Percentiles rank a stretch among this genome's conserved stretches.
phyloP scores from a whole-genome alignment of 331 rosid species.

The Saraca asoca region DNA sequence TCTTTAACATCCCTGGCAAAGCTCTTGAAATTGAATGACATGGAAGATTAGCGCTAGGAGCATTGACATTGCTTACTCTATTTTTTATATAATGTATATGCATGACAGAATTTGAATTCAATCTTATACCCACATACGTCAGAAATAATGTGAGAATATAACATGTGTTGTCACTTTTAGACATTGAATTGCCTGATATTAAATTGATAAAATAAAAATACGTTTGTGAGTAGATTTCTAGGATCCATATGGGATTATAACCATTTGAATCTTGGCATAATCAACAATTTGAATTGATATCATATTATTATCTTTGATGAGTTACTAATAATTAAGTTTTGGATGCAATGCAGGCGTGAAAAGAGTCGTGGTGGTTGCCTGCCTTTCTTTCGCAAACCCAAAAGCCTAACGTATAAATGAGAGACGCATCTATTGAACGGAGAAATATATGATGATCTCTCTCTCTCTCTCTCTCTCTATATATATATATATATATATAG shows the following conservation, averaged over 20 bases:
- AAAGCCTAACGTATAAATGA: slow-evolving; percentile 38
- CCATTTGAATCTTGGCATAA: too few relatives aligned
- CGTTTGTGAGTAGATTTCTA: neutral
- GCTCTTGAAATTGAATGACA: neutral
- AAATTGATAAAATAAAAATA: neutral
- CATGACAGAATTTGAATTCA: too few relatives aligned
- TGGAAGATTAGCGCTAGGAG: too few relatives aligned
- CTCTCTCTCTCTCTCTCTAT: too few relatives aligned
- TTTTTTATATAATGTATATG: too few relatives aligned
- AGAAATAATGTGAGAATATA: too few relatives aligned
- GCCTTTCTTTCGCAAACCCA: slow-evolving; percentile 50
- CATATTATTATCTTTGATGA: neutral
- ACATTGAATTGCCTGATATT: neutral
- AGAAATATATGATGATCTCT: neutral
- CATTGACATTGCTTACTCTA: too few relatives aligned
- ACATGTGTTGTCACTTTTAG: too few relatives aligned
- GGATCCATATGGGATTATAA: too few relatives aligned
- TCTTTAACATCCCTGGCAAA: too few relatives aligned
- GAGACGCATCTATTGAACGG: slow-evolving; percentile 22
- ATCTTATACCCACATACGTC: too few relatives aligned
- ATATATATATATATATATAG: neutral
- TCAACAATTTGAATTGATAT: neutral
- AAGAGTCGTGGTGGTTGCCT: slow-evolving; percentile 58
- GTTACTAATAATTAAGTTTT: neutral
- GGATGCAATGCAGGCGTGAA: slow-evolving; percentile 54